A percentile compares a stretch with the other conserved stretches of the same genome.
Evolutionary conservation across 805 yeast genomes (phyloP).

Genomic region (Dipodascopsis uninucleata): DNA sequence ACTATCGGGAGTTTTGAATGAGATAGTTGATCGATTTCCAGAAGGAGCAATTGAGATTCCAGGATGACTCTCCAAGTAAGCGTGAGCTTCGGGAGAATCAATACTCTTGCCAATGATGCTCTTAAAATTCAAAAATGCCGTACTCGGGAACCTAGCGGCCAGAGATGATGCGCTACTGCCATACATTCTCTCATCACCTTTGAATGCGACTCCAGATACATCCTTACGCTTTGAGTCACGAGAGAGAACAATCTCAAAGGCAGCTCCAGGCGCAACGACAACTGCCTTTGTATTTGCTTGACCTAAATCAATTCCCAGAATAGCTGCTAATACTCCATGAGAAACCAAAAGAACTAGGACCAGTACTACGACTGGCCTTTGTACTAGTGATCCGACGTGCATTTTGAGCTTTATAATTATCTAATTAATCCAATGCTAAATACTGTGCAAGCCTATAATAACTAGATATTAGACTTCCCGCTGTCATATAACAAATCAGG

Average conservation of each 20-base stretch:
- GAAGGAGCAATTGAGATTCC: constrained; percentile 49
- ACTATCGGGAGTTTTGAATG: constrained; percentile 50
- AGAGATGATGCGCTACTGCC: constrained; percentile 38
- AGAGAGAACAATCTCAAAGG: constrained; percentile 82
- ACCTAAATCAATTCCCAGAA: constrained; percentile 87
- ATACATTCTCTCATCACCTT: constrained; percentile 35
- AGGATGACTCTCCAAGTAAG: constrained; percentile 55
- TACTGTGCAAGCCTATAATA: no score
- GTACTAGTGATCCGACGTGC: no score
- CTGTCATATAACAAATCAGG: no score
- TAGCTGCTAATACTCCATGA: constrained; percentile 46
- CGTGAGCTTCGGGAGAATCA: constrained; percentile 45
- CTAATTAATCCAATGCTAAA: no score
- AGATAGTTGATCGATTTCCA: constrained; percentile 51
- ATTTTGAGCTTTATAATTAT: no score
- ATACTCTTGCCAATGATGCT: constrained; percentile 57
- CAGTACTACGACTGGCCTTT: no score
- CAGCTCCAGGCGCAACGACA: constrained; percentile 84
- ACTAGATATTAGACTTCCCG: no score
- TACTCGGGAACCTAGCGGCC: constrained; percentile 68
- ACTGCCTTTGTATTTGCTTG: constrained; percentile 83
- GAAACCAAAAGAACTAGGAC: not conserved
- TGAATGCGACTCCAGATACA: constrained; percentile 68
- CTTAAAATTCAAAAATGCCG: constrained; percentile 65
- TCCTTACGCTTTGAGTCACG: constrained; percentile 92